Percentiles rank a stretch among this genome's conserved stretches.
Evolutionary conservation across 371 early-diverging fungal genomes (phyloP).

Genomic region (Syncephalis plumigaleata): DNA sequence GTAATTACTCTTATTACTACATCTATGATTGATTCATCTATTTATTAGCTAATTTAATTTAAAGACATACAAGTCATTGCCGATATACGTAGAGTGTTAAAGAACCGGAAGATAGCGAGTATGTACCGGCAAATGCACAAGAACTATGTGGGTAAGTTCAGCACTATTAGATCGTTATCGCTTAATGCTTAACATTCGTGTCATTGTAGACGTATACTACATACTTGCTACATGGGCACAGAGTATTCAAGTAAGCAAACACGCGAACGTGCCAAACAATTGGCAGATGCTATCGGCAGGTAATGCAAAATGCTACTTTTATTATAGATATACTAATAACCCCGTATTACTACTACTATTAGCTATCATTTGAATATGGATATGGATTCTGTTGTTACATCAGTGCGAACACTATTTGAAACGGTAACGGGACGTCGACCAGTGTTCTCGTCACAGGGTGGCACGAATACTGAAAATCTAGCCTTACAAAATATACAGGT

Average conservation of each 20-base stretch:
- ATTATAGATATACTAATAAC: not conserved
- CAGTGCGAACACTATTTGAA: constrained; percentile 56
- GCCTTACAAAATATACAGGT: constrained; percentile 94
- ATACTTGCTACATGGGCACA: constrained; percentile 94
- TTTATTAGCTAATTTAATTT: constrained; percentile 2
- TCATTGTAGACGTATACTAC: constrained; percentile 54
- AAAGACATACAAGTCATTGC: constrained; percentile 42
- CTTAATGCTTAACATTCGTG: no score
- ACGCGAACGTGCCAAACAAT: constrained; percentile 49
- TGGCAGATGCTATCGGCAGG: constrained; percentile 71
- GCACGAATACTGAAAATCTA: constrained; percentile 70
- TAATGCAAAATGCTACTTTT: no score
- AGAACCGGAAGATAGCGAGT: constrained; percentile 30
- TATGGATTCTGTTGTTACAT: constrained; percentile 69
- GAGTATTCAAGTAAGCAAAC: constrained; percentile 79
- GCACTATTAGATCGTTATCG: no score
- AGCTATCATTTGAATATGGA: constrained; percentile 79
- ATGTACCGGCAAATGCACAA: constrained; percentile 55
- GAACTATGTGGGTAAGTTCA: constrained; percentile 69
- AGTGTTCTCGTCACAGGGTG: constrained; percentile 68
- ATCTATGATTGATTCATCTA: constrained; percentile 1
- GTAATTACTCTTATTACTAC: constrained; percentile 12
- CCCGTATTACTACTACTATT: not conserved
- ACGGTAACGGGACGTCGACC: constrained; percentile 67
- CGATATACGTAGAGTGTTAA: constrained; percentile 51